A percentile compares a stretch with the other conserved stretches of the same genome.
phyloP scores from a whole-genome alignment of 345 rosid species.

The Bruguiera gymnorhiza region DNA sequence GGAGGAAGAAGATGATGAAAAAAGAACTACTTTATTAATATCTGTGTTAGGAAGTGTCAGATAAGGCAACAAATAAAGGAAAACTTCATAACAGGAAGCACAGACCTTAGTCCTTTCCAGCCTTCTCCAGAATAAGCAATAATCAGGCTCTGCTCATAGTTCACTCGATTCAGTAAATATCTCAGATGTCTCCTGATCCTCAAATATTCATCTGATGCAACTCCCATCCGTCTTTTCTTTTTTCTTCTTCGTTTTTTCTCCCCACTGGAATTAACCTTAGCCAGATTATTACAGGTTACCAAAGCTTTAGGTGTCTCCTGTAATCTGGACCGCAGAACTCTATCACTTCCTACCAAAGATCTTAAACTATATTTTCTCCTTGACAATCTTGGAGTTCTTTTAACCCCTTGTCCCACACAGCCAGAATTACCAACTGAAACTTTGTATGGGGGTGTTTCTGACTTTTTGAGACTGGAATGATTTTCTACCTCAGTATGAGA shows the following conservation, averaged over 20 bases:
- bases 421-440: slow-evolving; percentile 15
- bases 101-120: slow-evolving; percentile 96
- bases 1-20: too few species aligned
- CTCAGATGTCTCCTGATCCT: slow-evolving; percentile 65
- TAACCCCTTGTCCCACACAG: slow-evolving; percentile 19
- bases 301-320: slow-evolving; percentile 37
- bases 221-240: slow-evolving; percentile 19
- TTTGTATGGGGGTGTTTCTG: slow-evolving; percentile 8
- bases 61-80: too few species aligned
- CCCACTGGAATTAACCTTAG: slow-evolving; percentile 27
- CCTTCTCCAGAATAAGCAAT: slow-evolving; percentile 94
- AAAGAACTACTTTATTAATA: too few species aligned
- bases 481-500: slow-evolving; percentile 13
- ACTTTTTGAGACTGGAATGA: slow-evolving; percentile 1
- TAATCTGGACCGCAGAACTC: slow-evolving; percentile 48
- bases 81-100: neutral
- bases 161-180: slow-evolving; percentile 65
- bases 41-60: too few species aligned
- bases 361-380: slow-evolving; percentile 36
- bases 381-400: slow-evolving; percentile 31
- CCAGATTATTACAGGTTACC: slow-evolving; percentile 30
- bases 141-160: slow-evolving; percentile 76
- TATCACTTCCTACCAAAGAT: slow-evolving; percentile 35
- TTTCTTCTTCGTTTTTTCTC: slow-evolving; percentile 35
- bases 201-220: slow-evolving; percentile 60